Conservation (phyloP, 148 eudicot species). For the Euryodendron excelsum region DNA sequence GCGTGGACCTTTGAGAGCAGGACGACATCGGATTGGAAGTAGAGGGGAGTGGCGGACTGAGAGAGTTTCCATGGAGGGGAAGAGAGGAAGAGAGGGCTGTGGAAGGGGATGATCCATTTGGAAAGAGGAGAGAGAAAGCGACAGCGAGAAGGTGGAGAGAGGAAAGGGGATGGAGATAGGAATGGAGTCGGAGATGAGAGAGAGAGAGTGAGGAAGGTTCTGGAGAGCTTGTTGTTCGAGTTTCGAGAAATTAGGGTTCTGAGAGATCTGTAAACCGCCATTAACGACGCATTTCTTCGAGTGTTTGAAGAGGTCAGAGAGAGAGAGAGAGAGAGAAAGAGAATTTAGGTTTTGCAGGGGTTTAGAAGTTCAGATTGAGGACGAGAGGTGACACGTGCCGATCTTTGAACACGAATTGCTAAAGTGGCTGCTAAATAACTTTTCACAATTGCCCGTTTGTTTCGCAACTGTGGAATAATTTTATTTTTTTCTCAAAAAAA, state of each 20-base stretch:
- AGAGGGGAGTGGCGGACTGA: conserved; percentile 74
- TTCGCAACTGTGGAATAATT: too few relatives aligned
- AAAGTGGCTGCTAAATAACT: too few relatives aligned
- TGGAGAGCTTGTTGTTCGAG: conserved; percentile 13
- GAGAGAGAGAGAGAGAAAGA: background rate
- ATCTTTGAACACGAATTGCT: background rate
- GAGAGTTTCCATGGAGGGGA: conserved; percentile 76
- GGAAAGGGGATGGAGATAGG: conserved; percentile 20
- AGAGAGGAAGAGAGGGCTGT: conserved; percentile 72
- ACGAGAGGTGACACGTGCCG: conserved; percentile 18
- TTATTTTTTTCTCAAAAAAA: too few relatives aligned
- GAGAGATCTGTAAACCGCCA: conserved; percentile 52
- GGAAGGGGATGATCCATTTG: conserved; percentile 21
- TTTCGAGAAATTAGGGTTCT: conserved; percentile 28
- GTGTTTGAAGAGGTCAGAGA: too few relatives aligned
- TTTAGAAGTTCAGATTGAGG: too few relatives aligned
- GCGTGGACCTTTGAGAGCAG: conserved; percentile 36
- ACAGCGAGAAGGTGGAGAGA: conserved; percentile 24
- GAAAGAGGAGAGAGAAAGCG: conserved; percentile 44
- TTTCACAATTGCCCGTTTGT: too few relatives aligned
- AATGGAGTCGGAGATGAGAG: background rate
- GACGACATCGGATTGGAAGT: conserved; percentile 55
- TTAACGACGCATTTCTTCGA: conserved; percentile 13
- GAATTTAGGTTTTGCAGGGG: conserved; percentile 7
- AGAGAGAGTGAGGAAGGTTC: conserved; percentile 8